Base-by-base conservation (phyloP, 371 early-diverging fungal species). In the Pancytospora philotis region DNA sequence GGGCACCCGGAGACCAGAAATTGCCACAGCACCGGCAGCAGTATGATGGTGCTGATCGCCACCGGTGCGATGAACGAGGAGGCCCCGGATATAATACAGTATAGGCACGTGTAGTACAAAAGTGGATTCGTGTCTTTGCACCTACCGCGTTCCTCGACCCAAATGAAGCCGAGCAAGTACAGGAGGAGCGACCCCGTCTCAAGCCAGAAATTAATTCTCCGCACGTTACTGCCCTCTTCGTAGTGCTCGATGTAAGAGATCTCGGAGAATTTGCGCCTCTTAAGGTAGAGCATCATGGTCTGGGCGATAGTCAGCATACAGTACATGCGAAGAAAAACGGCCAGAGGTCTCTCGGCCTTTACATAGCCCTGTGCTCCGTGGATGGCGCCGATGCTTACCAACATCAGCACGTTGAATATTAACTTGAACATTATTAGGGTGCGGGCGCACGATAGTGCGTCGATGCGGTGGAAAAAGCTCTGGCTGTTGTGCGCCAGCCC, bases 151-250 rank as follows among this genome's bases (percentile, higher is more conserved):
- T 80, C 79, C 62, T 80, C 80, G 31, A 76, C 32, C 82, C 82
- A 82, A 34, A 79, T 76, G 48, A 79, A 79, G 25, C 82, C 82
- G 34, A 79, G 73, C n/a, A 82, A 71, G 69, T 78, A 82, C 79
- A 79, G 77, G 61, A 80, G 79, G 32, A 82, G 65, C 13, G 74
- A 74, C 27, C 77, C 62, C 19, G 78, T 76, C 56, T 82, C 82
- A 30, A 80, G 45, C 19, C 80, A 74, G 56, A 80, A 80, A 41
- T 69, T 78, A 45, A 80, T 69, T 13, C 80, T 62, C 35, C 74
- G 68, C 34, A 79, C 10, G 48, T 80, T 81, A 49, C 68, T 75
- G 50, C 79, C 76, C 48, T 82, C 80, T 48, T 69, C 65, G 58
- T 74, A 74, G 27, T 82, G 81, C 1, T 76, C 72, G 36, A 80